A percentile compares a stretch with the other conserved stretches of the same genome.
Evolutionary conservation across 345 rosid genomes (phyloP).

Genomic region (Gossypium longicalyx): DNA sequence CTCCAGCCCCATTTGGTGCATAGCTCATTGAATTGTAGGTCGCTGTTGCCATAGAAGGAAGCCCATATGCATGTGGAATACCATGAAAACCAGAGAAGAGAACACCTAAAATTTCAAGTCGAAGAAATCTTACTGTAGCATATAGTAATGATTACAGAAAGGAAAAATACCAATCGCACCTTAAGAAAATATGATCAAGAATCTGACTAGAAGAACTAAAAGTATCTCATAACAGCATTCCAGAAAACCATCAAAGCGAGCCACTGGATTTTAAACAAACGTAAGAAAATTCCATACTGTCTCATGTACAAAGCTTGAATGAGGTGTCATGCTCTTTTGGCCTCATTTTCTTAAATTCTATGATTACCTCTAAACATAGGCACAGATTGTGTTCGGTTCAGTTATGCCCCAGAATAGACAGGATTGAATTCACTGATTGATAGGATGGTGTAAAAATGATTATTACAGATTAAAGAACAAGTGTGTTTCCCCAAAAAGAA

Average conservation of each 20-base stretch:
- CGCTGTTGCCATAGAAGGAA: conserved; percentile 78
- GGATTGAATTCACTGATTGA: background rate
- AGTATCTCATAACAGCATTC: background rate
- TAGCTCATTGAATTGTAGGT: conserved; percentile 63
- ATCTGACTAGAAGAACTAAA: background rate
- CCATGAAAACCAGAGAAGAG: conserved; percentile 71
- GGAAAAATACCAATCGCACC: conserved; percentile 11
- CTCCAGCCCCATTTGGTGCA: conserved; percentile 68
- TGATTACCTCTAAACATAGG: background rate
- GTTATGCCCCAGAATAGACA: background rate
- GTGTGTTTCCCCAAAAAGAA: background rate
- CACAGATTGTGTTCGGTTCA: too few species aligned
- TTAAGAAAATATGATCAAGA: conserved; percentile 3
- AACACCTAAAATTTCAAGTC: conserved; percentile 63
- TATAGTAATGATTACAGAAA: conserved; percentile 9
- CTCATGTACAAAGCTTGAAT: background rate
- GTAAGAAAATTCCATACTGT: background rate
- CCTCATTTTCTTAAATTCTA: background rate
- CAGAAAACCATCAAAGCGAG: background rate
- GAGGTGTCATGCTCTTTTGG: background rate
- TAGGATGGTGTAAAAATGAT: background rate
- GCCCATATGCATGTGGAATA: conserved; percentile 56
- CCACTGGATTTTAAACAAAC: background rate
- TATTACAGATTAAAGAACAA: background rate
- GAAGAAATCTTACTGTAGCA: conserved; percentile 38